Evolutionary conservation across 805 yeast genomes (phyloP), one percentile per base, ranked within the genome.

Genomic region (Isabelozyma heimii): DNA sequence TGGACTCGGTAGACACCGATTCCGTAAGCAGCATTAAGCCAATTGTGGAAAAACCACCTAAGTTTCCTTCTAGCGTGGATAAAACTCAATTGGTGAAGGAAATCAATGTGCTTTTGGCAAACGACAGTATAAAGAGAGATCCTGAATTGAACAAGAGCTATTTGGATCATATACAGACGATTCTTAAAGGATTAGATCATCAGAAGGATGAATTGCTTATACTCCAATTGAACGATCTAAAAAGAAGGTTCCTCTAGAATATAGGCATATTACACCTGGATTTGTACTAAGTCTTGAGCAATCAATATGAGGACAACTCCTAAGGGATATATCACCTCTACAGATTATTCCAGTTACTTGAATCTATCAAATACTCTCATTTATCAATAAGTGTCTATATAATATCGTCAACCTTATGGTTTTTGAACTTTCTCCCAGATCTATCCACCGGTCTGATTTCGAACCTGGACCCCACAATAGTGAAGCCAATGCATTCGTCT

Each of bases 391-490:
- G 37, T 45, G 24, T 26, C 42, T 55, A 67, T 48, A 70, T 42
- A 7, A 70, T 63, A 60, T 84, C 87, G 50, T 81, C 86, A 37
- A 88, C 89, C 30, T 81, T 79, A 55, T 86, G 94, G 49, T 84
- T 80, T 69, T 91, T 91, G 74, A 90, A 90, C 70, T 91, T 90
- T 58, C 87, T 81, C 20, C 85, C 88, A 0, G 96, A 83, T 49
- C 98, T 75, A 57, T 91, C 97, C 8, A 82, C 81, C 40, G 91
- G 76, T 62, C 95, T 77, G 51, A 84, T 80, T 51, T 83, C 82
- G 55, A 91, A 79, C 50, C 97, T 72, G 40, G 90, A 85, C 1
- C 98, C 98, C 8, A 91, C 66, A 8, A 89, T 77, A 12, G 85
- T 78, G 61, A 89, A 87, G 15, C 77, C 79, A 13, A 84, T 55